Evolutionary conservation across 169 alveolate species (phyloP).

Genomic region (Eimeria sp.): DNA sequence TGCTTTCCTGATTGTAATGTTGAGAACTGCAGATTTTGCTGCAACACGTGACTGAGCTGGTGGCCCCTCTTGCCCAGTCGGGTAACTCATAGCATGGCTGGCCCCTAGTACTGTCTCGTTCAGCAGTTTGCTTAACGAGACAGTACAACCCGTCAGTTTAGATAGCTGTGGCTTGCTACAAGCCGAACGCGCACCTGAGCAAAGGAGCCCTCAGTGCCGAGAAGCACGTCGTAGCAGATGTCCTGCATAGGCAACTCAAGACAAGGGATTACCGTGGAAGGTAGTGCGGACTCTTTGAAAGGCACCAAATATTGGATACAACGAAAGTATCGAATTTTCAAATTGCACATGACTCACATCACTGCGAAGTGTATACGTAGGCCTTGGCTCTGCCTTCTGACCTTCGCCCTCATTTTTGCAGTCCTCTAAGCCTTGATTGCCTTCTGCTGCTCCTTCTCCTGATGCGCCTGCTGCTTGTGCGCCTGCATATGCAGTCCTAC

Average conservation of each 20-base stretch:
- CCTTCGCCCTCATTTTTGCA: not conserved
- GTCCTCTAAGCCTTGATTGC: not conserved
- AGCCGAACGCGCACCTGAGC: constrained; percentile 66
- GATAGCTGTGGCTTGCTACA: not conserved
- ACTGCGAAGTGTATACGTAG: not conserved
- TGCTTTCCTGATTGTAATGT: not conserved
- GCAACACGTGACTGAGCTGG: not conserved
- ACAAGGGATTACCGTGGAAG: not conserved
- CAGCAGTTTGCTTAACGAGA: too few relatives aligned
- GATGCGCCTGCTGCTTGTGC: not conserved
- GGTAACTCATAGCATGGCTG: not conserved
- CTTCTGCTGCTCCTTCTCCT: not conserved
- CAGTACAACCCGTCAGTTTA: not conserved
- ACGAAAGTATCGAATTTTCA: not conserved
- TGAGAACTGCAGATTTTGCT: not conserved
- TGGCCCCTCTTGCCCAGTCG: not conserved
- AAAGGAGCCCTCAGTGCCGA: constrained; percentile 79
- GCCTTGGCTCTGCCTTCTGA: not conserved
- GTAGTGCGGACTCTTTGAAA: not conserved
- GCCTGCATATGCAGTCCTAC: not conserved
- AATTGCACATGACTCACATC: not conserved
- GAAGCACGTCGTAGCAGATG: constrained; percentile 72
- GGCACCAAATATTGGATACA: not conserved
- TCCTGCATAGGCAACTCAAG: not conserved
- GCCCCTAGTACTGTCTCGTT: too few relatives aligned